Conservation (phyloP, 371 early-diverging fungal genomes). For the Mucor piriformis region DNA sequence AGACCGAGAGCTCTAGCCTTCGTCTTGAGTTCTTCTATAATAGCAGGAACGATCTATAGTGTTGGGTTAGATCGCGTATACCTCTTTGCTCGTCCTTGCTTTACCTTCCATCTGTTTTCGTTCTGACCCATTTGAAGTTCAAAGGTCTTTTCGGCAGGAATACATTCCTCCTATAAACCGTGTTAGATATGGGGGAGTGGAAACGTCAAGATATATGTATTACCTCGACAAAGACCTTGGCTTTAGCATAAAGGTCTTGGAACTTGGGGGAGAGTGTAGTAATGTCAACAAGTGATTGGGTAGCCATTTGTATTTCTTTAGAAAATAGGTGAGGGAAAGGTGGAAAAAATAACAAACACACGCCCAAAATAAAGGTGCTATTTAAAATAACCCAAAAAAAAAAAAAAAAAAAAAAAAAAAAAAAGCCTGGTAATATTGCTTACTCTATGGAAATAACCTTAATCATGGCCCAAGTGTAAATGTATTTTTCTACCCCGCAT, state of each 20-base stretch:
- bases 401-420: background rate
- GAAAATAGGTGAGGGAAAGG: background rate
- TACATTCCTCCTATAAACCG: constrained; percentile 96
- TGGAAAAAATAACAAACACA: background rate
- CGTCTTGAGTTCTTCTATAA: constrained; percentile 86
- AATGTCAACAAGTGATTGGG: constrained; percentile 46
- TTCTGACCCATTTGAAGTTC: constrained; percentile 75
- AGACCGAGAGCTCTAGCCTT: constrained; percentile 89
- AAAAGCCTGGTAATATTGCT: constrained; percentile 22
- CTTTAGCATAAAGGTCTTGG: constrained; percentile 67
- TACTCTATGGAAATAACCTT: constrained; percentile 18
- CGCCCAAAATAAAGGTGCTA: background rate
- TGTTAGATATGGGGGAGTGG: too few relatives aligned
- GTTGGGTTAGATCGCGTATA: background rate
- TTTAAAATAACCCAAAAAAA: background rate
- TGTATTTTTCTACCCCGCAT: constrained; percentile 21
- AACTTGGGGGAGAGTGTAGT: constrained; percentile 65
- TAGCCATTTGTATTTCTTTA: constrained; percentile 30
- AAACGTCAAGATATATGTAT: too few relatives aligned
- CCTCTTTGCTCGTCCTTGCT: constrained; percentile 2
- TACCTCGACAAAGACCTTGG: constrained; percentile 83
- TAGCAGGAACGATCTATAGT: constrained; percentile 69
- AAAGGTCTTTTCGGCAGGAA: constrained; percentile 87
- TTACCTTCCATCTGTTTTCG: constrained; percentile 81
- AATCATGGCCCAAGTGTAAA: too few relatives aligned